Base-by-base conservation (phyloP, 495 filamentous ascomycete genomes). In the Penicillium silybi region DNA sequence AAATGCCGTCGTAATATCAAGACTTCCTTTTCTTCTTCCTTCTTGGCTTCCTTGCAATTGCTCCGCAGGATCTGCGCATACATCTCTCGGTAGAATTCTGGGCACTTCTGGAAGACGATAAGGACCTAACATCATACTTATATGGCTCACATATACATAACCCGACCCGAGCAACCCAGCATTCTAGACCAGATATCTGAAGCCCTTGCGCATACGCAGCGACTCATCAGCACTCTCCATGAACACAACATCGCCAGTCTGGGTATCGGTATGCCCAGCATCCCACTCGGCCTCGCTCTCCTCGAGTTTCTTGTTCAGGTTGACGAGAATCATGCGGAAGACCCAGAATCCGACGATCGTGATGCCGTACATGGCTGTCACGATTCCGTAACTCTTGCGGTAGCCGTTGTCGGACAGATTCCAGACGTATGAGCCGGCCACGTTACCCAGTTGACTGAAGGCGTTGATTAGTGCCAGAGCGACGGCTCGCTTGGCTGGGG, bases 401-500 rank as follows among this genome's bases (percentile, higher is more conserved):
- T 62, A 69, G 4, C 66, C 66, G 50, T 69, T 65, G 0, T 65
- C 64, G 0, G 45, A 41, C 8, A 69, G 58, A 20, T 63, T 54
- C 66, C 66, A 69, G 19, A 69, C 66, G 34, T 69, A 69, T 1
- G 62, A 65, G 15, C 66, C 66, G 4, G 66, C 66, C 3, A 69
- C 64, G 50, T 69, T 69, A 17, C 66, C 66, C 1, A 69, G 62
- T 43, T 69, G 66, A 20, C 80, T 81, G 41, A 92, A 79, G 2
- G 89, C 87, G 64, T 95, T 95, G 72, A 92, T 89, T 53, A 86
- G 79, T 29, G 90, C 90, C 3, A 93, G 70, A 0, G 87, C 87
- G 0, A 88, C 89, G 1, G 89, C 89, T 38, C 89, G 84, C 70
- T 95, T 95, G 22, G 87, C 85, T 0, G 86, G 88, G 0, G 90